A percentile compares a stretch with the other conserved stretches of the same genome.
phyloP scores from a whole-genome alignment of 1,284 basidiomycete species.

The Vanrija sp. region DNA sequence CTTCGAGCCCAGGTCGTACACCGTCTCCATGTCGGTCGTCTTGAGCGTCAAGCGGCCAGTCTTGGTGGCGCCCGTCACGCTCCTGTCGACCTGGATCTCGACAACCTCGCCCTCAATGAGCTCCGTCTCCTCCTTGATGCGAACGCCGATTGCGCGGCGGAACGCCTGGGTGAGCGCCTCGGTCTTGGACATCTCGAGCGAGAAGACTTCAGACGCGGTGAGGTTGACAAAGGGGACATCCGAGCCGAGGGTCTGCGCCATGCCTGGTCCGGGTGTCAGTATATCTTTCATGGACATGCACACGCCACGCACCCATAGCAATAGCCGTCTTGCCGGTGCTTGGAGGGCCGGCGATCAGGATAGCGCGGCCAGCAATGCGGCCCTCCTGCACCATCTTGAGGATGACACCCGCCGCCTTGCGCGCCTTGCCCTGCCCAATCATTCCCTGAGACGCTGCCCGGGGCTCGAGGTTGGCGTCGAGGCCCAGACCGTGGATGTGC shows the following conservation, averaged over 20 bases:
- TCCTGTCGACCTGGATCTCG: slow-evolving; percentile 96
- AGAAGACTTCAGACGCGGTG: slow-evolving; percentile 95
- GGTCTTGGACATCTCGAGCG: slow-evolving; percentile 95
- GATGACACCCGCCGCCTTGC: slow-evolving; percentile 95
- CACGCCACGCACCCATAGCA: slow-evolving; percentile 71
- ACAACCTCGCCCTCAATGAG: slow-evolving; percentile 98
- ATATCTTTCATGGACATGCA: not conserved
- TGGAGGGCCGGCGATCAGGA: slow-evolving; percentile 93
- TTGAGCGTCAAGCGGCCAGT: slow-evolving; percentile 97
- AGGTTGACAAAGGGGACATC: slow-evolving; percentile 98
- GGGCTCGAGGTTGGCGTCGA: slow-evolving; percentile 86
- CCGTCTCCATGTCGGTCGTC: slow-evolving; percentile 99
- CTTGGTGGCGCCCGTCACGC: slow-evolving; percentile 94
- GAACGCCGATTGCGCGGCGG: slow-evolving; percentile 88
- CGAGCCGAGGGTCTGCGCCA: slow-evolving; percentile 89
- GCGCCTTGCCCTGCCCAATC: slow-evolving; percentile 91
- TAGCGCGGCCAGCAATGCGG: slow-evolving; percentile 87
- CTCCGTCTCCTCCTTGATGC: slow-evolving; percentile 97
- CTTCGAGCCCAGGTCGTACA: slow-evolving; percentile 97
- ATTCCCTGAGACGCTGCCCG: slow-evolving; percentile 80
- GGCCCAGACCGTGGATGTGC: slow-evolving; percentile 90
- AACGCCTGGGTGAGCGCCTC: slow-evolving; percentile 97
- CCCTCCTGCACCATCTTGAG: slow-evolving; percentile 97
- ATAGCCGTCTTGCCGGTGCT: slow-evolving; percentile 97
- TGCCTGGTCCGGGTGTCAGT: slow-evolving; percentile 58